phyloP scores from a whole-genome alignment of 441 rosid species.

The Raphanus hybrid region DNA sequence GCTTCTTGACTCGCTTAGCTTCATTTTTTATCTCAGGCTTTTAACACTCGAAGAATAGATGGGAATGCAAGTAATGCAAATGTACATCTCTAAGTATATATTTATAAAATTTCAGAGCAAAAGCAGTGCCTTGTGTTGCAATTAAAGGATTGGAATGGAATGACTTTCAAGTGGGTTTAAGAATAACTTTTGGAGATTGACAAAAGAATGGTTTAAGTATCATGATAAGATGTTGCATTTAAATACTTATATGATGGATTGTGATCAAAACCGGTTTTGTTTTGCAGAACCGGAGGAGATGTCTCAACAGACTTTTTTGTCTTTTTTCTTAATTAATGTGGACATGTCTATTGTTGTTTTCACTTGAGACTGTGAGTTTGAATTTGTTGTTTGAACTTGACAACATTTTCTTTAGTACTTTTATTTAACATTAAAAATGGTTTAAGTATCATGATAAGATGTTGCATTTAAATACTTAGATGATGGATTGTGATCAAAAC shows the following conservation, averaged over 20 bases:
- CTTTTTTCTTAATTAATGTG: neutral
- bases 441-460: slow-evolving; percentile 3
- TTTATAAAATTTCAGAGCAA: neutral
- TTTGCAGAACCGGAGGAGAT: slow-evolving; percentile 5
- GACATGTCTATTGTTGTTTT: neutral
- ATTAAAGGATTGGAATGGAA: slow-evolving; percentile 44
- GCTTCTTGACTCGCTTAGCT: slow-evolving; percentile 42
- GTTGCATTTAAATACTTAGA: neutral
- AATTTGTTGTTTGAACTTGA: neutral
- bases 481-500: neutral
- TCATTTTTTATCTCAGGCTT: slow-evolving; percentile 35
- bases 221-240: neutral
- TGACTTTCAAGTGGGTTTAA: slow-evolving; percentile 33
- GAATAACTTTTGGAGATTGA: slow-evolving; percentile 23
- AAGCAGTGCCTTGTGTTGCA: slow-evolving; percentile 51
- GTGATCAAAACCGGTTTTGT: neutral
- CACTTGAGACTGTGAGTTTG: neutral
- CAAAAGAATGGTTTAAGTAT: neutral
- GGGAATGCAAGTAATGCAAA: neutral
- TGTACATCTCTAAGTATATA: slow-evolving; percentile 30
- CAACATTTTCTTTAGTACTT: neutral
- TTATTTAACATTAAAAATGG: neutral
- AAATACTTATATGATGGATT: neutral
- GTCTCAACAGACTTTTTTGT: neutral
- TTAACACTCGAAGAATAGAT: slow-evolving; percentile 1